A percentile compares a stretch with the other conserved stretches of the same genome.
Evolutionary conservation across 257 asterid species (phyloP).

Genomic region (Solanum pennellii): DNA sequence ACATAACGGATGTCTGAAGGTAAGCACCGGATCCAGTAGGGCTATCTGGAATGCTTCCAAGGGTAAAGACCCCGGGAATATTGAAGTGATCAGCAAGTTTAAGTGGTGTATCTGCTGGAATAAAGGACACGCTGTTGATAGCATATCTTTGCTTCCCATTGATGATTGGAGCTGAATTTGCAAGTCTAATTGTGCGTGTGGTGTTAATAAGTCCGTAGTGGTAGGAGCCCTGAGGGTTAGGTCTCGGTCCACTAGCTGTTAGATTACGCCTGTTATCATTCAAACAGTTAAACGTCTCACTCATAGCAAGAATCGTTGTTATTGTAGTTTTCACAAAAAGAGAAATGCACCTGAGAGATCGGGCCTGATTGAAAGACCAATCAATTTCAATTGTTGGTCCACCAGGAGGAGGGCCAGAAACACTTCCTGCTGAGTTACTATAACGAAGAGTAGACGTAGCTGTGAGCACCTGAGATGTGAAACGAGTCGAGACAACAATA

Average conservation of each 20-base stretch:
- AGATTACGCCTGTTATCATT: slow-evolving; percentile 13
- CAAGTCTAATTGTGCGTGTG: slow-evolving; percentile 16
- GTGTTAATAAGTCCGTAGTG: slow-evolving; percentile 20
- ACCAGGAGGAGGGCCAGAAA: slow-evolving; percentile 19
- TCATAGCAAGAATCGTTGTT: not conserved
- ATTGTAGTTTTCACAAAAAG: not conserved
- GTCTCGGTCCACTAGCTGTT: slow-evolving; percentile 26
- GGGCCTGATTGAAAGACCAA: slow-evolving; percentile 23
- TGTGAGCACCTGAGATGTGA: slow-evolving; percentile 14
- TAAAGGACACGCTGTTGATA: slow-evolving; percentile 18
- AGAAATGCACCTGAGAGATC: slow-evolving; percentile 9
- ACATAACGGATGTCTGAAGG: slow-evolving; percentile 26
- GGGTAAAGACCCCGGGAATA: slow-evolving; percentile 17
- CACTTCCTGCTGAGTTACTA: slow-evolving; percentile 15
- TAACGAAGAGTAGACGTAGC: slow-evolving; percentile 16
- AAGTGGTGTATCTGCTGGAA: slow-evolving; percentile 25
- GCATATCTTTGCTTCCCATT: slow-evolving; percentile 19
- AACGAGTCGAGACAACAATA: slow-evolving; percentile 13
- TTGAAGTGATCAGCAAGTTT: slow-evolving; percentile 26
- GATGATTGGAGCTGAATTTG: slow-evolving; percentile 17
- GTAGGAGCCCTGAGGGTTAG: slow-evolving; percentile 27
- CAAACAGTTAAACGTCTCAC: not conserved
- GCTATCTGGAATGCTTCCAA: slow-evolving; percentile 14
- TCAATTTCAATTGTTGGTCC: slow-evolving; percentile 21
- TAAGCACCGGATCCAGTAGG: slow-evolving; percentile 10